phyloP scores from a whole-genome alignment of 352 stramenopile species.

The Thraustotheca clavata region DNA sequence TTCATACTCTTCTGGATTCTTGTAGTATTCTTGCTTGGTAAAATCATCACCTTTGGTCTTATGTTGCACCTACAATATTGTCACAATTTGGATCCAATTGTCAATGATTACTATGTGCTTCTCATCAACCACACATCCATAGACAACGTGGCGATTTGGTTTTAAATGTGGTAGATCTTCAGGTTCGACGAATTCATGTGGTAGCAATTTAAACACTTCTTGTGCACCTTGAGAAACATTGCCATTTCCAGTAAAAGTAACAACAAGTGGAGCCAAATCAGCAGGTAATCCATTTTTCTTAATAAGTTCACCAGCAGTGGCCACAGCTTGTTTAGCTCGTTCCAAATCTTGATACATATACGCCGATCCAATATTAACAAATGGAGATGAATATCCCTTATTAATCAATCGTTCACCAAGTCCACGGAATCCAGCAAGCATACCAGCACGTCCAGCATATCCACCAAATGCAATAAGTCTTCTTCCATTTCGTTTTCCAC shows the following conservation, averaged over 20 bases:
- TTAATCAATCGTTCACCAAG: constrained; percentile 90
- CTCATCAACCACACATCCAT: constrained; percentile 71
- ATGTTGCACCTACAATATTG: constrained; percentile 3
- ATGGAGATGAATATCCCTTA: constrained; percentile 85
- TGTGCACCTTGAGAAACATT: constrained; percentile 93
- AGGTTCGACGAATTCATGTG: constrained; percentile 88
- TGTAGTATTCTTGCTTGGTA: constrained; percentile 84
- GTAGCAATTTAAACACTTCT: constrained; percentile 92
- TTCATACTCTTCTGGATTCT: constrained; percentile 86
- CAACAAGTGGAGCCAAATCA: constrained; percentile 75
- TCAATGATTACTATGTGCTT: constrained; percentile 51
- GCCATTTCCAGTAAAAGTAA: constrained; percentile 91
- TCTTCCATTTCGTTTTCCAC: constrained; percentile 59
- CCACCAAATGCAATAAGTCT: constrained; percentile 91
- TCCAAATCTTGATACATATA: constrained; percentile 93
- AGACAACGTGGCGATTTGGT: constrained; percentile 55
- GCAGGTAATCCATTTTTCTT: constrained; percentile 60
- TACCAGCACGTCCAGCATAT: constrained; percentile 91
- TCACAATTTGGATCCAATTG: constrained; percentile 11
- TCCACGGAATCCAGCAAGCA: constrained; percentile 91
- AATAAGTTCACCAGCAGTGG: constrained; percentile 77
- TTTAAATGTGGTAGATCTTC: constrained; percentile 71
- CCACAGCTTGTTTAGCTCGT: constrained; percentile 78
- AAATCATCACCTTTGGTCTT: constrained; percentile 24
- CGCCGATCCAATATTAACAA: constrained; percentile 88